These are phyloP conservation scores for Physcomitrium patens DNA, from an alignment of 225 moss, liverwort and hornwort species.

Conservation along the genomic window DNA sequence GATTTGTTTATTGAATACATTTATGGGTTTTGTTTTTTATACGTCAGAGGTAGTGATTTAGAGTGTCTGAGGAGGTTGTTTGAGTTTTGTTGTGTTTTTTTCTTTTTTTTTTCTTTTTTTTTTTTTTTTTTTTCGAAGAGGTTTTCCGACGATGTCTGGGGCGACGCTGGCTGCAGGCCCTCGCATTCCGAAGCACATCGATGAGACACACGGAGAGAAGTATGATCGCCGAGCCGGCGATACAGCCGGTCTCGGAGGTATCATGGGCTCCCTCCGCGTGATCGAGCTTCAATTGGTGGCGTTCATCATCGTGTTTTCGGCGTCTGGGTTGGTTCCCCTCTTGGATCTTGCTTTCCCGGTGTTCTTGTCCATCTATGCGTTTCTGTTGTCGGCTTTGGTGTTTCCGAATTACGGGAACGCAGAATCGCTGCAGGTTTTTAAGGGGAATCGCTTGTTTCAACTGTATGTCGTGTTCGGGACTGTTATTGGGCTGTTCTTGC, in stretches of 20 bases:
- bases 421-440: conserved; percentile 63
- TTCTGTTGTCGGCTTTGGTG: conserved; percentile 46
- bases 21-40: not conserved
- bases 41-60: not conserved
- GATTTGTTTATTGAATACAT: too few relatives aligned
- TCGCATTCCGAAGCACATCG: conserved; percentile 32
- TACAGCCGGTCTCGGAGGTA: conserved; percentile 43
- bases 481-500: conserved; percentile 79
- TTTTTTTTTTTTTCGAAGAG: not conserved
- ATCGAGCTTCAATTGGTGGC: conserved; percentile 65
- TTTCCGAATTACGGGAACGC: conserved; percentile 55
- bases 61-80: not conserved
- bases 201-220: conserved; percentile 45
- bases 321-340: conserved; percentile 52
- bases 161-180: conserved; percentile 63
- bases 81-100: too few relatives aligned
- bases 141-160: conserved; percentile 48
- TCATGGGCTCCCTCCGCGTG: conserved; percentile 63
- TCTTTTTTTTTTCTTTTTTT: too few relatives aligned
- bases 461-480: conserved; percentile 76
- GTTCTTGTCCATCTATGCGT: conserved; percentile 50
- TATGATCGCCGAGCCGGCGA: conserved; percentile 41
- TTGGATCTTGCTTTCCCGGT: conserved; percentile 54
- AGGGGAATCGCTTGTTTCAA: conserved; percentile 80
- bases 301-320: conserved; percentile 68